Evolutionary conservation across 441 rosid species (phyloP).

Genomic region (Gossypium trilobum): DNA sequence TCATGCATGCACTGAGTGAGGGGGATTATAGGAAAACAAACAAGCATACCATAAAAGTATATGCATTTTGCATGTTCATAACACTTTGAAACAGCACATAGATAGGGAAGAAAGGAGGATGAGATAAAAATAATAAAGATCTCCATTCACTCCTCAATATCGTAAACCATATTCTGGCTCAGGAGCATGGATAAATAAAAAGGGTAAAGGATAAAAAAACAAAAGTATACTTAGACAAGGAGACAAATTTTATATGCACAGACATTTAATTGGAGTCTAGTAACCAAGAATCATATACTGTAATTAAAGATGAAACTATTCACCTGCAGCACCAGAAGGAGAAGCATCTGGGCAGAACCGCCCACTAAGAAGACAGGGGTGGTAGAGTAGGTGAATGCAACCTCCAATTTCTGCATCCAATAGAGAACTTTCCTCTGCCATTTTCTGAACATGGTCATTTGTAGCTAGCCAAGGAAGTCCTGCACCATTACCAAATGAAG

Average conservation of each 20-base stretch:
- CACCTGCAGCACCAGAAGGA: slow-evolving; percentile 89
- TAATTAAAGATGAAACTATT: slow-evolving; percentile 14
- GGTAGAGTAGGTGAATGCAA: slow-evolving; percentile 78
- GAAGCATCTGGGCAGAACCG: slow-evolving; percentile 99
- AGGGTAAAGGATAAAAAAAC: background rate
- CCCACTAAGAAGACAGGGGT: slow-evolving; percentile 79
- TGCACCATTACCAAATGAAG: slow-evolving; percentile 86
- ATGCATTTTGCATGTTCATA: slow-evolving; percentile 4
- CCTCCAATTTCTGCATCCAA: slow-evolving; percentile 92
- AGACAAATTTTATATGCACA: background rate
- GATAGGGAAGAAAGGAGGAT: slow-evolving; percentile 9
- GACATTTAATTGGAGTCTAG: background rate
- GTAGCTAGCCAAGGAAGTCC: slow-evolving; percentile 96
- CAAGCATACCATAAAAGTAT: slow-evolving; percentile 2
- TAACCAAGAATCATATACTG: background rate
- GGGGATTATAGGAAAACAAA: slow-evolving; percentile 1
- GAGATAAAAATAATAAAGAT: background rate
- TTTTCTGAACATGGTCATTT: slow-evolving; percentile 49
- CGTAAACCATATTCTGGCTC: background rate
- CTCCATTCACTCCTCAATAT: slow-evolving; percentile 3
- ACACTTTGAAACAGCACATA: background rate
- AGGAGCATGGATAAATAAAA: background rate
- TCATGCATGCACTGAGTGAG: background rate
- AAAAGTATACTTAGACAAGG: background rate
- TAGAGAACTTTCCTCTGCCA: slow-evolving; percentile 73